Base-by-base conservation (phyloP, 176 grass and related monocot species). In the Triticum turgidum region DNA sequence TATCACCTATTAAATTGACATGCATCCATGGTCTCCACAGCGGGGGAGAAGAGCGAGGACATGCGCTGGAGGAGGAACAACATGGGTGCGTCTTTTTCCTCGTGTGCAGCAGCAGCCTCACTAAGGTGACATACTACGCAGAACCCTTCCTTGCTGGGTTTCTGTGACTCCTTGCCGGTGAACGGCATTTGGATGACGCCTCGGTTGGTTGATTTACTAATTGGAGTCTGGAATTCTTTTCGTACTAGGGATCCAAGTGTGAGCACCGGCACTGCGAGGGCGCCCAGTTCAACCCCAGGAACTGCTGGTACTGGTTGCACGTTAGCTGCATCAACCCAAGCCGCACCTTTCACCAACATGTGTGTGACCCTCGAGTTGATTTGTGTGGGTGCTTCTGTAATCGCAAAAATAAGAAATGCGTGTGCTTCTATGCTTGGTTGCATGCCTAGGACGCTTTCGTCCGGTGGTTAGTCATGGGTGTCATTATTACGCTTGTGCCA, bases 301-400 rank as follows among this genome's bases (percentile, higher is more conserved):
- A 69, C 58, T 90, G 89, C 84, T 79, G 84, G 84, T 90, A 87
- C 65, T 90, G 73, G 89, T 83, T 90, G 29, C 79, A 70, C 15
- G 89, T 84, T 41, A 86, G 66, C 72, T 87, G 80, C 39, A 73
- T 83, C 73, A 90, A 90, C 32, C 84, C 84, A 52, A 90, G 80
- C 65, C 86, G 84, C 80, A 65, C 84, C 14, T 90, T 90, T 69
- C 84, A 84, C 34, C 89, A 87, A 58, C 80, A 84, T 7, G 80
- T 90, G 73, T 66, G 89, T 90, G 10, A 69, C 59, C 39, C 74
- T 65, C n/a, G 30, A 47, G 17, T 74, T 52, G 77, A 29, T 20
- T 17, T 44, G 20, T 51, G 67, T 47, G 39, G 67, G 66, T 64
- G 35, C 20, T 73, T 72, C 69, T 72, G 66, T 72, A 73, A 44